Evolutionary conservation across 495 filamentous ascomycete species (phyloP), one percentile per base, ranked within the genome.

Genomic region (Xylaria nigripes): DNA sequence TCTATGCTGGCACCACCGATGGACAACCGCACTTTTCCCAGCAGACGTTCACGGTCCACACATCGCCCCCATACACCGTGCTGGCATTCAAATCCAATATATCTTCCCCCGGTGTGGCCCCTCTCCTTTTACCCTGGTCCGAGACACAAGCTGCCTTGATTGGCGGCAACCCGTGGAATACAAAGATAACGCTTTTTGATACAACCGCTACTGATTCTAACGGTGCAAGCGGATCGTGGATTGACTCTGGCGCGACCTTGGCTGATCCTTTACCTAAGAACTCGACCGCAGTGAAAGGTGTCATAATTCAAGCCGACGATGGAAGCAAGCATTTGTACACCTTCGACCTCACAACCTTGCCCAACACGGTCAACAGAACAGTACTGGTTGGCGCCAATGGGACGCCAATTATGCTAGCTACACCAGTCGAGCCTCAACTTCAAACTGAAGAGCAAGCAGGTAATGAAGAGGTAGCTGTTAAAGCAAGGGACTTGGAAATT

Each of bases 271-370:
- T 92, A 9, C 62, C 78, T 6, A 77, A 79, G 54, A 77, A 80
- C 25, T 66, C 72, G 6, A 69, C 70, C 4, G 52, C 57, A 0
- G 67, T 80, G n/a, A 78, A 82, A 60, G 81, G 77, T 16, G 75
- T 80, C 6, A 66, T 96, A 13, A 66, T 95, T 18, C 71, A 73
- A 48, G 84, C 82, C 7, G 79, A 83, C 38, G 87, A 95, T 62
- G 88, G 83, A 4, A 90, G 86, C 68, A 93, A 90, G 64, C 75
- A 89, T n/a, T 72, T 97, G 12, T 80, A 90, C 57, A 80, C 80
- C 1, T 97, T 90, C 65, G 82, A 96, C 62, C 81, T 92, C 76
- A 78, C 72, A 12, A 73, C 73, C 10, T 83, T 81, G 2, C 91
- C 94, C n/a, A 93, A 95, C 65, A 63, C 72, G 8, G 86, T 96